These are phyloP conservation scores for Wolfiporia cocos DNA, from an alignment of 1,284 basidiomycete species.

Conservation along the genomic window DNA sequence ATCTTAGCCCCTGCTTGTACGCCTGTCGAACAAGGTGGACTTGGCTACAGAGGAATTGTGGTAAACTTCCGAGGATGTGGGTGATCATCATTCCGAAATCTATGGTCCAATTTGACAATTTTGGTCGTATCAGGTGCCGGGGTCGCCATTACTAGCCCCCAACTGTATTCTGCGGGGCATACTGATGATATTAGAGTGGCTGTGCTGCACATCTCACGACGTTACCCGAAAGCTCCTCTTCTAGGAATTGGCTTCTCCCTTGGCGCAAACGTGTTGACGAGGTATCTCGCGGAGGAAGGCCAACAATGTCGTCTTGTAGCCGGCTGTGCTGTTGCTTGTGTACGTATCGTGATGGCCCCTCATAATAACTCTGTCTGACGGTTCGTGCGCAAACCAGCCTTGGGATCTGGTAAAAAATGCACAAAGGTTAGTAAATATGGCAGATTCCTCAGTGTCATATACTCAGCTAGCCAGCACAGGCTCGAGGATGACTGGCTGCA, in stretches of 20 bases:
- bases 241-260: constrained; percentile 92
- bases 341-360: constrained; percentile 33
- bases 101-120: constrained; percentile 4
- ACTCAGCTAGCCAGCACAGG: constrained; percentile 28
- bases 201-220: constrained; percentile 67
- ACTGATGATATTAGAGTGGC: constrained; percentile 86
- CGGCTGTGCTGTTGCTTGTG: constrained; percentile 78
- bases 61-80: constrained; percentile 92
- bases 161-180: constrained; percentile 83
- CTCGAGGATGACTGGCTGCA: constrained; percentile 62
- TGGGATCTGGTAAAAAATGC: constrained; percentile 70
- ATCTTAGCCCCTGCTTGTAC: constrained; percentile 69
- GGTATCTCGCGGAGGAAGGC: constrained; percentile 88
- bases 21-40: constrained; percentile 66
- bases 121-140: constrained; percentile 56
- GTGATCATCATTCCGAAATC: constrained; percentile 6
- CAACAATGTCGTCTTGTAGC: constrained; percentile 69
- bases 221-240: constrained; percentile 78
- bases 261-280: constrained; percentile 89
- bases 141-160: constrained; percentile 73
- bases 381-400: constrained; percentile 61
- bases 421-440: constrained; percentile 35
- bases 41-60: constrained; percentile 85
- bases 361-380: neutral
- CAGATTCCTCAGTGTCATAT: neutral